Evolutionary conservation across 169 alveolate genomes (phyloP).

Genomic region (Plasmodium yoelii): DNA sequence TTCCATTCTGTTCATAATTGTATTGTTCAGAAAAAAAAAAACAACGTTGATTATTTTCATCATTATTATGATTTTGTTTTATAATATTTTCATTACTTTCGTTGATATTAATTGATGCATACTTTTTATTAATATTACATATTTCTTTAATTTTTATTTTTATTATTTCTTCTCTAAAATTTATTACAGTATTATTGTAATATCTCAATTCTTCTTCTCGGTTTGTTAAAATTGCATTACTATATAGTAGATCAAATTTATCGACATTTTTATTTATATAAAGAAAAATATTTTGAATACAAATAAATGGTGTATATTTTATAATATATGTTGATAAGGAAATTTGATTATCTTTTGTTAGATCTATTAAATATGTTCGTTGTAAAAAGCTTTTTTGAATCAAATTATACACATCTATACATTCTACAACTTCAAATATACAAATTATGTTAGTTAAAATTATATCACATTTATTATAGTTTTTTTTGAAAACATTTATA

Average conservation of each 20-base stretch:
- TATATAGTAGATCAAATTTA: not conserved
- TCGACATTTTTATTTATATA: conserved; percentile 10
- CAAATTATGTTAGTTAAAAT: not conserved
- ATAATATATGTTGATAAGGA: not conserved
- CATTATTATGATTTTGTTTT: not conserved
- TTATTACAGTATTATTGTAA: not conserved
- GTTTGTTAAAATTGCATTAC: not conserved
- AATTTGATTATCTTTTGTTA: not conserved
- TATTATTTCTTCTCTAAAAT: conserved; percentile 23
- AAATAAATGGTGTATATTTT: not conserved
- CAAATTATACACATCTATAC: not conserved
- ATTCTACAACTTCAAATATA: conserved; percentile 16
- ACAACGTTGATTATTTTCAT: not conserved
- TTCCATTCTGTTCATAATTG: not conserved
- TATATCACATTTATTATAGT: not conserved
- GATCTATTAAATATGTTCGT: not conserved
- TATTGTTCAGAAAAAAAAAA: not conserved
- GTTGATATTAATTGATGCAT: not conserved
- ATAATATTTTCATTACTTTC: too few relatives aligned
- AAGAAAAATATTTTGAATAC: not conserved
- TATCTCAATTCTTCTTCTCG: conserved; percentile 22
- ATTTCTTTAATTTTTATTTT: conserved; percentile 43
- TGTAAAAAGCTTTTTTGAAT: not conserved
- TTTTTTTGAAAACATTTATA: not conserved
- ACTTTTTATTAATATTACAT: not conserved